Evolutionary conservation across 164 flowering plant species (phyloP).

Genomic region (Brasenia schreberi): DNA sequence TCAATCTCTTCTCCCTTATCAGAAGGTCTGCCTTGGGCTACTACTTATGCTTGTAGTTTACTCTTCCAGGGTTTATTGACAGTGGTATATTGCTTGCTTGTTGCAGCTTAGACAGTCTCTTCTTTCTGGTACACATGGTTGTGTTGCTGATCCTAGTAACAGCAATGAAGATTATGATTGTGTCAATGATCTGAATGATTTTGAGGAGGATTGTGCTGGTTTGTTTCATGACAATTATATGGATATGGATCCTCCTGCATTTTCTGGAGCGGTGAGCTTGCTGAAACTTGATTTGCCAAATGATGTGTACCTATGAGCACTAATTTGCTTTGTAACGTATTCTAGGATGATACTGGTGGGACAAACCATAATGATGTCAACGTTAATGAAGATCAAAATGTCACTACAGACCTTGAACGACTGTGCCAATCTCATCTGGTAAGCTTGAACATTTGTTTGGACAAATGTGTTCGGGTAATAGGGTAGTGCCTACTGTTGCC

Average conservation of each 20-base stretch:
- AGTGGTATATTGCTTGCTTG: constrained; percentile 8
- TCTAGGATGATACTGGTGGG: not conserved
- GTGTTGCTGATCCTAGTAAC: constrained; percentile 17
- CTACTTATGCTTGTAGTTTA: not conserved
- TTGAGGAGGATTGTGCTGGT: constrained; percentile 31
- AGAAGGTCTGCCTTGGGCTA: constrained; percentile 37
- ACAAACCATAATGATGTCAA: constrained; percentile 14
- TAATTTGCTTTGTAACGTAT: not conserved
- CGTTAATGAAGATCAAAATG: constrained; percentile 23
- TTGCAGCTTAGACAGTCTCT: constrained; percentile 79
- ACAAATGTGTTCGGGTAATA: too few species aligned
- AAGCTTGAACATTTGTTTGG: too few species aligned
- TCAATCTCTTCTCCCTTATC: constrained; percentile 46
- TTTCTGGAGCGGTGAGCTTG: constrained; percentile 25
- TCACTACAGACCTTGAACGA: constrained; percentile 68
- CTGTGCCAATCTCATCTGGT: constrained; percentile 90
- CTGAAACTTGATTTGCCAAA: not conserved
- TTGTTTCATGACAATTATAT: constrained; percentile 27
- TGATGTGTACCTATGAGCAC: not conserved
- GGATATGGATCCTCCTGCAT: constrained; percentile 37
- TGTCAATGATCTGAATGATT: constrained; percentile 34
- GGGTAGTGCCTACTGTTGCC: too few species aligned
- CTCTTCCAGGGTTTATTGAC: not conserved
- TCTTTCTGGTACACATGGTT: constrained; percentile 17
- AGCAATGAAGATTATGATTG: constrained; percentile 25